Conservation (phyloP, 345 rosid species). For the Linum tenue region DNA sequence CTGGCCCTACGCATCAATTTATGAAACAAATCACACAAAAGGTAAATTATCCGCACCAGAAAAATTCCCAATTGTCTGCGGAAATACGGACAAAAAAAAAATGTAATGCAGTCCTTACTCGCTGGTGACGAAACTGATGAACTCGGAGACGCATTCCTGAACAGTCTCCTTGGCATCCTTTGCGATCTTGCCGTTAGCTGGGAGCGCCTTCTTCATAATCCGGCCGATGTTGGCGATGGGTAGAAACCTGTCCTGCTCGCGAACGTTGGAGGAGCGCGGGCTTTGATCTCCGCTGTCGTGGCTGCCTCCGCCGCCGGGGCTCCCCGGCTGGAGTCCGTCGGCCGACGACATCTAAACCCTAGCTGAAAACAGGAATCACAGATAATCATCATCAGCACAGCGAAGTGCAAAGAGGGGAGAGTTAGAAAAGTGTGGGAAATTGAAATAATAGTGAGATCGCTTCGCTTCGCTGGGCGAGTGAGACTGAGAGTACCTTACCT, state of each 20-base stretch:
- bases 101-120: conserved; percentile 42
- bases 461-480: neutral
- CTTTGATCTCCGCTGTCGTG: conserved; percentile 90
- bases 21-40: conserved; percentile 10
- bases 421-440: neutral
- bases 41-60: neutral
- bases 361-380: neutral
- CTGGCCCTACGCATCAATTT: conserved; percentile 49
- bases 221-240: conserved; percentile 95
- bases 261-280: conserved; percentile 56
- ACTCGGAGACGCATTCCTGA: conserved; percentile 94
- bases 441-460: neutral
- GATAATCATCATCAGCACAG: conserved; percentile 5
- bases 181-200: conserved; percentile 87
- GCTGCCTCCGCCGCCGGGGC: conserved; percentile 70
- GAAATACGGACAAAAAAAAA: neutral
- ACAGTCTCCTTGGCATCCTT: conserved; percentile 97
- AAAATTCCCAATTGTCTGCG: neutral
- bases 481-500: neutral
- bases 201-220: conserved; percentile 87
- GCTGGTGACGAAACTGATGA: conserved; percentile 96
- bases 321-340: conserved; percentile 35
- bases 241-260: conserved; percentile 86
- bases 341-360: conserved; percentile 41
- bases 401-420: neutral